A percentile compares a stretch with the other conserved stretches of the same genome.
phyloP scores from a whole-genome alignment of 208 protist genomes.

The Entamoeba nuttalli region DNA sequence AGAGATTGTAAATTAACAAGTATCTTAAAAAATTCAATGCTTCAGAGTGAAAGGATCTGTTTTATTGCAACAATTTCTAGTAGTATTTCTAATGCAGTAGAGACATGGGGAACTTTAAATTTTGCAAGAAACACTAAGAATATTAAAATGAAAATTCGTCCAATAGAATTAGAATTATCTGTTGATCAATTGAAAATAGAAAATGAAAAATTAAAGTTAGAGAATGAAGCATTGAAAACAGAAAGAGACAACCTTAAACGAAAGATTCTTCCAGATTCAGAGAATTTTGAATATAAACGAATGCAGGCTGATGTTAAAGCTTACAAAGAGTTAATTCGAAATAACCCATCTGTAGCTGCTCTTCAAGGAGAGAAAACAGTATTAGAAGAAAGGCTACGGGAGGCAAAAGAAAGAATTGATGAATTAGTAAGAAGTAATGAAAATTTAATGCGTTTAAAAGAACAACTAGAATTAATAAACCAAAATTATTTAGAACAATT shows the following conservation, averaged over 20 bases:
- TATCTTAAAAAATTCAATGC: not conserved
- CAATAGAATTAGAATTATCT: not conserved
- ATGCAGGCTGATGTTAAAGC: not conserved
- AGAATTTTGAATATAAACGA: not conserved
- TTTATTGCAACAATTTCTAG: not conserved
- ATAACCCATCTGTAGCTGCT: not conserved
- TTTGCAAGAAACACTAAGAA: not conserved
- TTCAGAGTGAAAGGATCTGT: not conserved
- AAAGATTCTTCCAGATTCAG: not conserved
- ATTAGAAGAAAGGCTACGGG: not conserved
- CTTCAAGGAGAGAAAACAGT: not conserved
- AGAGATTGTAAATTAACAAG: slow-evolving; percentile 52
- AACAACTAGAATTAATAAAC: not conserved
- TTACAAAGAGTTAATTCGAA: not conserved
- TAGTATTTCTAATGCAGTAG: not conserved
- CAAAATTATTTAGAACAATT: not conserved
- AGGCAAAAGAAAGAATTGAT: not conserved
- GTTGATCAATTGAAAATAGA: not conserved
- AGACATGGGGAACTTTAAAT: not conserved
- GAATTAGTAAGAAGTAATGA: not conserved
- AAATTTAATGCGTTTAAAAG: not conserved
- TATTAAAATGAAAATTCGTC: not conserved
- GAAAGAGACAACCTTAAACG: not conserved
- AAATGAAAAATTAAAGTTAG: not conserved
- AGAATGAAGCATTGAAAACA: not conserved